Percentiles rank a stretch among this genome's conserved stretches.
Conservation (phyloP, 2,329 filamentous ascomycete genomes). For the Alternaria sp. region DNA sequence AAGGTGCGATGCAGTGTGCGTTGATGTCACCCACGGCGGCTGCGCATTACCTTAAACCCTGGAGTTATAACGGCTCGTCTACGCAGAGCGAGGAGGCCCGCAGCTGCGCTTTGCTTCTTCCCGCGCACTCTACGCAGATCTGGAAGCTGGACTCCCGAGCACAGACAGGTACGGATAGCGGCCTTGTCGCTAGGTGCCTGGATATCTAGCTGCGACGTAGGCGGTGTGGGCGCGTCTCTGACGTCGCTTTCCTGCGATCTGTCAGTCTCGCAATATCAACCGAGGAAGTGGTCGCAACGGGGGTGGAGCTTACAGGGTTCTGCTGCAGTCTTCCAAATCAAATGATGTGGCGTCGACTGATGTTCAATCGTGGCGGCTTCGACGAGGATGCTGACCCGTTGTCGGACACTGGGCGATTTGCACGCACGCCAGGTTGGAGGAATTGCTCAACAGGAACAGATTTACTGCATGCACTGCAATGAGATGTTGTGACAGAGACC, state of each 20-base stretch:
- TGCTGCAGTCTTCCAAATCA: constrained; percentile 42
- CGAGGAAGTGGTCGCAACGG: constrained; percentile 37
- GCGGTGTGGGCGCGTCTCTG: constrained; percentile 32
- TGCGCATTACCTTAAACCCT: constrained; percentile 42
- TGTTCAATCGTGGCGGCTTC: constrained; percentile 43
- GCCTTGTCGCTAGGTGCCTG: constrained; percentile 32
- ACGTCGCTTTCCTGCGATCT: constrained; percentile 38
- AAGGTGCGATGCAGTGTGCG: constrained; percentile 16
- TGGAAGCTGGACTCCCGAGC: constrained; percentile 35
- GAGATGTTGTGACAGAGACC: constrained; percentile 6
- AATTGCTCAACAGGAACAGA: constrained; percentile 23
- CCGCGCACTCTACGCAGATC: constrained; percentile 47
- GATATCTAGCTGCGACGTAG: constrained; percentile 38
- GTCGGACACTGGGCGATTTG: constrained; percentile 40
- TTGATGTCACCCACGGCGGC: constrained; percentile 36
- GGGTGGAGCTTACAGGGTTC: constrained; percentile 45
- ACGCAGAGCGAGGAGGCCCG: constrained; percentile 31
- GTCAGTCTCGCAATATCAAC: constrained; percentile 40
- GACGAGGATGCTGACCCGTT: constrained; percentile 37
- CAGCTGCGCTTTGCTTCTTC: constrained; percentile 46
- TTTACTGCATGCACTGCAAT: constrained; percentile 20
- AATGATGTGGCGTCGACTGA: constrained; percentile 42
- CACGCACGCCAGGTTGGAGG: constrained; percentile 34
- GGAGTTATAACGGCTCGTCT: constrained; percentile 38
- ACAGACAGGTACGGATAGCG: constrained; percentile 40